Evolutionary conservation across 1,284 basidiomycete species (phyloP), one percentile per base, ranked within the genome.

Genomic region (Pseudozyma sp.): DNA sequence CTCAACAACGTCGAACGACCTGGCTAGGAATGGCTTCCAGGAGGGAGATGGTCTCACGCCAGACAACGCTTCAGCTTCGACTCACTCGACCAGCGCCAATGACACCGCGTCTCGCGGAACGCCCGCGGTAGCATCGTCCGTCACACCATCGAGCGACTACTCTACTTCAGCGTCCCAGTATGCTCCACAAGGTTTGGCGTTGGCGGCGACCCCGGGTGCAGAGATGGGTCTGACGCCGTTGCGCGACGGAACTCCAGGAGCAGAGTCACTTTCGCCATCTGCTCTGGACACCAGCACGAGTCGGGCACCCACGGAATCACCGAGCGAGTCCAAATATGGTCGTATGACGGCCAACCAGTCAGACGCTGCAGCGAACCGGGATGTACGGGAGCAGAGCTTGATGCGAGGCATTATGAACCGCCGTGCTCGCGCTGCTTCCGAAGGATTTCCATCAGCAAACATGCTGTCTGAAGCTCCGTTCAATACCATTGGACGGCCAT

Each of bases 351-450:
- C 34, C 7, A 69, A 65, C 13, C 65, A 73, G 54, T 36, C 55
- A 14, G 59, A 59, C 12, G 71, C 66, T 11, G 67, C 62, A 0
- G 62, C 61, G 16, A 61, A 65, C 18, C 61, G 66, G 25, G 65
- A 56, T 42, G 51, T 44, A 10, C 43, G 57, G 38, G 66, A 70
- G 51, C 62, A 62, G 2, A 67, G 62, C 34, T 39, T 74, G 51
- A 65, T 66, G 66, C 71, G 66, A 5, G 66, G 71, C 14, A 56
- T 52, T 3, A 66, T 62, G 48, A 65, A 74, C 21, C 66, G 67
- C 13, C 58, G 71, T 8, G 53, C 62, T 36, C 60, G 71, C 16
- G 71, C 71, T 12, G 71, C 71, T 31, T 74, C 71, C 45, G 71
- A 74, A 35, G 71, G 71, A 21, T 57, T 74, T 13, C 62, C 71